phyloP scores from a whole-genome alignment of 2,329 filamentous ascomycete species.

The Penicillium sp. region DNA sequence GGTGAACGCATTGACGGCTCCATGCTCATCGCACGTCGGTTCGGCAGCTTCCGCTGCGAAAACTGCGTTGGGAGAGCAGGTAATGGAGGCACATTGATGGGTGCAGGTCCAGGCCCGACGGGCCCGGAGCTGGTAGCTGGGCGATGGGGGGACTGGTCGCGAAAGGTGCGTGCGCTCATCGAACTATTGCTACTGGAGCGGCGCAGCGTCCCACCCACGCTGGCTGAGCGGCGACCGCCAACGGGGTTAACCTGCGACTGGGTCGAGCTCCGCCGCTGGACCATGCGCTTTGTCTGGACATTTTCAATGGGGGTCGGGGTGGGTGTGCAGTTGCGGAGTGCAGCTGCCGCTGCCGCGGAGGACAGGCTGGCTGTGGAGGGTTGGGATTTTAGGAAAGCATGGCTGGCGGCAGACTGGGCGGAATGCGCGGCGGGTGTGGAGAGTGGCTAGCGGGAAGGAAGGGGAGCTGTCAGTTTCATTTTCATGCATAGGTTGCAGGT shows the following conservation, averaged over 20 bases:
- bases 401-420: slow-evolving; percentile 75
- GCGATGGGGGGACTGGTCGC: slow-evolving; percentile 64
- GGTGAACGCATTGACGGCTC: slow-evolving; percentile 50
- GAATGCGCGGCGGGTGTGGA: slow-evolving; percentile 65
- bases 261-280: slow-evolving; percentile 67
- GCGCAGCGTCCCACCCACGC: slow-evolving; percentile 50
- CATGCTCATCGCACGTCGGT: slow-evolving; percentile 50
- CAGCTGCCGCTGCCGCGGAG: slow-evolving; percentile 80
- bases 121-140: slow-evolving; percentile 46
- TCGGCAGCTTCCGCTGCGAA: slow-evolving; percentile 29
- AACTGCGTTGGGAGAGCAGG: slow-evolving; percentile 65
- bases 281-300: slow-evolving; percentile 82
- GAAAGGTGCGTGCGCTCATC: slow-evolving; percentile 86
- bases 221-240: slow-evolving; percentile 41
- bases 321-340: slow-evolving; percentile 72
- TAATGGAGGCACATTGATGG: slow-evolving; percentile 64
- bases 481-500: slow-evolving; percentile 9
- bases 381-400: slow-evolving; percentile 72
- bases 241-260: slow-evolving; percentile 62
- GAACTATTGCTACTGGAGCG: slow-evolving; percentile 70
- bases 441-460: slow-evolving; percentile 52
- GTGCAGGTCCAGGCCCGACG: slow-evolving; percentile 40
- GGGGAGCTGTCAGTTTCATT: slow-evolving; percentile 13
- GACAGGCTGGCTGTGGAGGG: slow-evolving; percentile 67
- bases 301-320: slow-evolving; percentile 77